Evolutionary conservation across 2,329 filamentous ascomycete species (phyloP).

Genomic region (Trichoderma oligosporum): DNA sequence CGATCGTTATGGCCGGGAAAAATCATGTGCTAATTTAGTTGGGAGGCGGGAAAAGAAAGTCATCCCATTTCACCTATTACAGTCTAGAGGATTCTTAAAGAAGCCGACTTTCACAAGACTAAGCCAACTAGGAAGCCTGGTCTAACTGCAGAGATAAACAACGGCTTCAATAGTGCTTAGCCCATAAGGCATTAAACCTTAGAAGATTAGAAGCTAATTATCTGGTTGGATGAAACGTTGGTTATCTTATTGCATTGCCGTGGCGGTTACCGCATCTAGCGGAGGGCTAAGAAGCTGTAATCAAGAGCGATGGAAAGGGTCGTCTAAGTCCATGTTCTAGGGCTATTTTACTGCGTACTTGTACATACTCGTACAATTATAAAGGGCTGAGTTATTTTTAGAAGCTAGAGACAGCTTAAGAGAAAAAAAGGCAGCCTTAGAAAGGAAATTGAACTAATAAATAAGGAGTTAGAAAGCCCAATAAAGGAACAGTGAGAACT

Average conservation of each 20-base stretch:
- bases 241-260: conserved; percentile 21
- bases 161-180: conserved; percentile 9
- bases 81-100: conserved; percentile 15
- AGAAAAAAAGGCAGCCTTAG: conserved; percentile 13
- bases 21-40: conserved; percentile 18
- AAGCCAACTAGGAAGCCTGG: conserved; percentile 23
- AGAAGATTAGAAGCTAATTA: conserved; percentile 24
- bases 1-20: conserved; percentile 17
- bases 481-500: conserved; percentile 21
- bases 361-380: conserved; percentile 23
- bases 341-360: conserved; percentile 20
- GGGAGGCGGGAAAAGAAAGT: too few species aligned
- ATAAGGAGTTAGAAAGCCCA: conserved; percentile 21
- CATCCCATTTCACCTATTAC: conserved; percentile 16
- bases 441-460: conserved; percentile 19
- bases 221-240: conserved; percentile 24
- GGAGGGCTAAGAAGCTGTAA: conserved; percentile 20
- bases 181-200: conserved; percentile 21
- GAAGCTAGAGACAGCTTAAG: conserved; percentile 20
- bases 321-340: conserved; percentile 25
- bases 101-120: conserved; percentile 16
- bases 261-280: conserved; percentile 21
- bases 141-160: conserved; percentile 21
- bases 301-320: conserved; percentile 21
- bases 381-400: conserved; percentile 23